Evolutionary conservation across 345 rosid species (phyloP), one percentile per base, ranked within the genome.

Genomic region (Zanthoxylum bungeanum): DNA sequence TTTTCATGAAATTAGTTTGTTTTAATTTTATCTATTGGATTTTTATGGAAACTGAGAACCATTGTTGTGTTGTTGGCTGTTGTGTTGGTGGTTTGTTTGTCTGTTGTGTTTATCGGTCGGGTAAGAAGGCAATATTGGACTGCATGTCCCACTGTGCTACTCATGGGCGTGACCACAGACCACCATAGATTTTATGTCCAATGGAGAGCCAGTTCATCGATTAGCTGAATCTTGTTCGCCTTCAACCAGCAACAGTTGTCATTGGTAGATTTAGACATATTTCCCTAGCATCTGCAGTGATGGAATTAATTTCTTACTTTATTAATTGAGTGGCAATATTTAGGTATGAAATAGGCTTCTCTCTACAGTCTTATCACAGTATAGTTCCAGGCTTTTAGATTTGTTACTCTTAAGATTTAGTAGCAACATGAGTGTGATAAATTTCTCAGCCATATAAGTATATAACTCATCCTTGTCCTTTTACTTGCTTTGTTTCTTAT

Each of bases 101-200:
- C 67, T 70, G 62, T 76, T 70, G 46, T 76, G 79, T 58, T 58
- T 64, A 64, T 70, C 72, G 62, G 55, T 70, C 60, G 75, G 74
- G 79, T 76, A 70, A 76, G 79, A 76, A 76, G 79, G 75, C 79
- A 76, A 76, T 76, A 61, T 69, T 76, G 79, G 75, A 71, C 71
- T 33, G 57, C 75, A 70, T 76, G 71, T 76, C 71, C 75, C 71
- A 64, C 68, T 42, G 56, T 58, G 71, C 61, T 70, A 76, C 79
- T 74, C 69, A 56, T 70, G 2, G 71, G 75, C 60, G 67, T 56
- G 75, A 53, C 71, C 46, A 21, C 66, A 46, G 75, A 53, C 71
- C 46, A 21, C 66, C 59, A 71, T 76, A 58, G 75, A 76, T 57
- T 69, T 64, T 57, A 50, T 70, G 75, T 70, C 66, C 70, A 65